phyloP scores from a whole-genome alignment of 2,329 filamentous ascomycete genomes.

The Nannizziopsis arthrosporioides region DNA sequence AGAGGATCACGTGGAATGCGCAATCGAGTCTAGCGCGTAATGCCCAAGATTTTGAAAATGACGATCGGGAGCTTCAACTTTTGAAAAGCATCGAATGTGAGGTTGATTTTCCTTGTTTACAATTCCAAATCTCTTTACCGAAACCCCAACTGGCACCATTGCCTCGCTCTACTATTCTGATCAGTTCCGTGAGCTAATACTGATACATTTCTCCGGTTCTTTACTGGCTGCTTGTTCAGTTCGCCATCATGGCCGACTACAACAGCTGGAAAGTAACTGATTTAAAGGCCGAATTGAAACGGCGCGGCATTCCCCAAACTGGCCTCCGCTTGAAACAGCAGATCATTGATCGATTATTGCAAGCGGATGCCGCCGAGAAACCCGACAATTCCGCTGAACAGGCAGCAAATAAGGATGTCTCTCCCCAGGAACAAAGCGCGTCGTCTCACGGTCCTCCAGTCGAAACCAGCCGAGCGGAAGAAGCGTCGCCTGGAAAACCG shows the following conservation, averaged over 20 bases:
- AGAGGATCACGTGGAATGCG: background rate
- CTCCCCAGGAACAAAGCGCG: background rate
- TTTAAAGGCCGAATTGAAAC: slow-evolving; percentile 62
- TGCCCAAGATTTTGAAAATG: background rate
- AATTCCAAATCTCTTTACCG: too few species aligned
- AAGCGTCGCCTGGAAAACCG: background rate
- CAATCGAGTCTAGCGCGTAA: background rate
- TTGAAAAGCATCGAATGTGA: background rate
- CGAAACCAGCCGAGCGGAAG: background rate
- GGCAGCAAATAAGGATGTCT: slow-evolving; percentile 1
- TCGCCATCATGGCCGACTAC: slow-evolving; percentile 40
- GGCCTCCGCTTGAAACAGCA: slow-evolving; percentile 58
- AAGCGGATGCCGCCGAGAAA: slow-evolving; percentile 25
- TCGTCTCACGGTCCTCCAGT: background rate
- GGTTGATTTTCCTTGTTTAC: background rate
- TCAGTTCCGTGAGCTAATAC: background rate
- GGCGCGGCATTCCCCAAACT: slow-evolving; percentile 54
- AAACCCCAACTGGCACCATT: too few species aligned
- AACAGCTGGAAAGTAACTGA: slow-evolving; percentile 59
- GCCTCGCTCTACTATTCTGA: background rate
- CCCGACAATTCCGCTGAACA: slow-evolving; percentile 11
- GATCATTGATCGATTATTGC: slow-evolving; percentile 52
- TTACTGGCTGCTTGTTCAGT: background rate
- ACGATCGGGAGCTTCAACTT: background rate
- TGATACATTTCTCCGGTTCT: background rate